These are phyloP conservation scores for Aegilops bicornis DNA, from an alignment of 176 grass and related monocot species.

Conservation along the genomic window DNA sequence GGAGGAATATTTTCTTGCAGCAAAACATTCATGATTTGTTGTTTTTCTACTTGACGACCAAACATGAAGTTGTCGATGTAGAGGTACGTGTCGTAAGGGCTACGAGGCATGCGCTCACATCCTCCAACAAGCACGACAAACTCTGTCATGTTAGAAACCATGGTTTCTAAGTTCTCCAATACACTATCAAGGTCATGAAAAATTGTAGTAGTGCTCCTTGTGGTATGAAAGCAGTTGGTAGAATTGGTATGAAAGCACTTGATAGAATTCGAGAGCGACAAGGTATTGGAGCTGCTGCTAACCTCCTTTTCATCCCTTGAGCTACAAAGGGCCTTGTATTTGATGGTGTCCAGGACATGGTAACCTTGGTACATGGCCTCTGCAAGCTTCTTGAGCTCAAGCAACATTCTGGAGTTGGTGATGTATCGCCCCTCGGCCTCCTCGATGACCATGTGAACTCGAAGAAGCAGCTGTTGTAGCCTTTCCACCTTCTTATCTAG, in stretches of 20 bases:
- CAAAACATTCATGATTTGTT: not conserved
- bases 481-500: slow-evolving; percentile 17
- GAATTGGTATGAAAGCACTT: not conserved
- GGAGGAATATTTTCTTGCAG: not conserved
- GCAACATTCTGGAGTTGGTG: slow-evolving; percentile 30
- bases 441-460: slow-evolving; percentile 32
- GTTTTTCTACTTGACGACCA: not conserved
- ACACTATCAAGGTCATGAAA: not conserved
- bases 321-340: not conserved
- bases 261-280: not conserved
- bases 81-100: slow-evolving; percentile 16
- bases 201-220: not conserved
- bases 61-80: slow-evolving; percentile 12
- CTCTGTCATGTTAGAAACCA: not conserved
- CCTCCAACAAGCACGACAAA: not conserved
- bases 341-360: slow-evolving; percentile 19
- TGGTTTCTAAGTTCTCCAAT: not conserved
- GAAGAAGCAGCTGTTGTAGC: slow-evolving; percentile 23
- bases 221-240: not conserved
- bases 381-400: slow-evolving; percentile 23
- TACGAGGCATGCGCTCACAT: not conserved
- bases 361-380: slow-evolving; percentile 31
- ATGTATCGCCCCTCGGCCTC: slow-evolving; percentile 18
- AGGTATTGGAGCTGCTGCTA: not conserved
- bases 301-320: not conserved